Conservation (phyloP, 2,329 filamentous ascomycete genomes). For the Fusarium nisikadoi region DNA sequence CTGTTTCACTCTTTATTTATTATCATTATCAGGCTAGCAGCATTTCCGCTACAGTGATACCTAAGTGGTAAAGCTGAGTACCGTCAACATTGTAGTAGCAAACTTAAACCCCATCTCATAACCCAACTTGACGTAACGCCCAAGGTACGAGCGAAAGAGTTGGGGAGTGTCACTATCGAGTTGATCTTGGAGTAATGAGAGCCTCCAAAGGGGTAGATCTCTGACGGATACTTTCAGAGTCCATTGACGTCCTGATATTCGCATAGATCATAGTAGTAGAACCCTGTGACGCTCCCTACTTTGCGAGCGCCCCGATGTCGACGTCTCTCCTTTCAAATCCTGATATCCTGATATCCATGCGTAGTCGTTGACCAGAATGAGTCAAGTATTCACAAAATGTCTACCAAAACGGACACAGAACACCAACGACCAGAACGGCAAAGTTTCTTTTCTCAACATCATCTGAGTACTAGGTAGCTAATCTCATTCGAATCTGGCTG, state of each 20-base stretch:
- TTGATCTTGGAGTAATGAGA: too few relatives aligned
- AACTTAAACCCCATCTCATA: too few relatives aligned
- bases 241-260: fast-evolving
- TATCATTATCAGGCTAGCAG: background rate
- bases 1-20: background rate
- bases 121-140: too few relatives aligned
- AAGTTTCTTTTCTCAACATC: background rate
- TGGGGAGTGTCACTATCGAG: too few relatives aligned
- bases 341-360: background rate
- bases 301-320: background rate
- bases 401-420: background rate
- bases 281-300: background rate
- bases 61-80: background rate
- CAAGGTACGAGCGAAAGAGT: too few relatives aligned
- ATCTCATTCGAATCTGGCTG: background rate
- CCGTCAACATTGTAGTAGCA: too few relatives aligned
- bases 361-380: too few relatives aligned
- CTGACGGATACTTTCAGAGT: background rate
- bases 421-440: background rate
- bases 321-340: background rate
- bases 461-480: fast-evolving
- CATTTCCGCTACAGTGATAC: background rate
- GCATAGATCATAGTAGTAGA: background rate
- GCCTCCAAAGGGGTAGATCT: too few relatives aligned
- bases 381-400: background rate